Evolutionary conservation across 1,284 basidiomycete species (phyloP).

Genomic region (Ganoderma multipileum): DNA sequence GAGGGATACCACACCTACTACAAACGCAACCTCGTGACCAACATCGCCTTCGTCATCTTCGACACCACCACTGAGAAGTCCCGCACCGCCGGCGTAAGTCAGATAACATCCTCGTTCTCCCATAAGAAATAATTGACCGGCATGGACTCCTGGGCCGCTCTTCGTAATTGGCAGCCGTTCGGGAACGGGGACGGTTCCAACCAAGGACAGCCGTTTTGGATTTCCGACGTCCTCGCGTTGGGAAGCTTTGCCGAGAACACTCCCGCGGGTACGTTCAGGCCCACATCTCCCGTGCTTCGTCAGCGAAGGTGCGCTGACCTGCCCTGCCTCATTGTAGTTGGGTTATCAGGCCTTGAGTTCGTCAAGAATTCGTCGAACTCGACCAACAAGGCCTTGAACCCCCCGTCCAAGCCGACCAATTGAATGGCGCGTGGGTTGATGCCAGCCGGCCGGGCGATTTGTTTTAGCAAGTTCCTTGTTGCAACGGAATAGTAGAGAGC

Average conservation of each 20-base stretch:
- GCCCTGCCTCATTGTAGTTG: background rate
- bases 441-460: too few relatives aligned
- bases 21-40: constrained; percentile 25
- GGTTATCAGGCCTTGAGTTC: constrained; percentile 21
- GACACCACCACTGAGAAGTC: constrained; percentile 9
- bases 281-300: background rate
- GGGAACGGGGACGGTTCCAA: constrained; percentile 20
- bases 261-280: background rate
- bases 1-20: constrained; percentile 24
- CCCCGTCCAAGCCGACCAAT: background rate
- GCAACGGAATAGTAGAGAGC: too few relatives aligned
- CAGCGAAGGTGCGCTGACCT: background rate
- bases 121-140: background rate
- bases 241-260: constrained; percentile 22
- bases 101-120: background rate
- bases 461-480: too few relatives aligned
- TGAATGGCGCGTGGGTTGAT: too few relatives aligned
- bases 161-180: constrained; percentile 20
- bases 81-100: constrained; percentile 23
- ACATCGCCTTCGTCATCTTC: constrained; percentile 28
- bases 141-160: background rate
- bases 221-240: constrained; percentile 26
- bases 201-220: constrained; percentile 24
- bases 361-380: constrained; percentile 14
- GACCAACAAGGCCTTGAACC: background rate